phyloP scores from a whole-genome alignment of 176 grass and related monocot genomes.

The Avena atlantica region DNA sequence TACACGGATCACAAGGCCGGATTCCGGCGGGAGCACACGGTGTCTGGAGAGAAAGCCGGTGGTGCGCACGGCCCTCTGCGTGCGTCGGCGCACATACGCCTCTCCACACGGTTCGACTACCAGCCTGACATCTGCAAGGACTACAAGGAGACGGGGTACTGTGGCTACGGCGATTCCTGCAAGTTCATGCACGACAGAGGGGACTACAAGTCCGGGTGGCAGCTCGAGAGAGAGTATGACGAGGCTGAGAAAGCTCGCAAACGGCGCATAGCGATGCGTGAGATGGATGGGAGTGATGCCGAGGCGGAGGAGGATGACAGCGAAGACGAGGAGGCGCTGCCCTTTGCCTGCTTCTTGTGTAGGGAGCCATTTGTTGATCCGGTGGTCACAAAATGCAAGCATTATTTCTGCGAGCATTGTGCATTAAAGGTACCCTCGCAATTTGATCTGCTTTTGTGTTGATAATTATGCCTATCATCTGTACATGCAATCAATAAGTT shows the following conservation, averaged over 20 bases:
- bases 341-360: conserved; percentile 92
- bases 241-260: conserved; percentile 76
- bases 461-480: conserved; percentile 19
- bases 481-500: neutral
- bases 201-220: conserved; percentile 98
- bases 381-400: conserved; percentile 86
- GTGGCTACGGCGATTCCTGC: conserved; percentile 91
- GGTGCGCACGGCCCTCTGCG: conserved; percentile 79
- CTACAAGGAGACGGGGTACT: conserved; percentile 97
- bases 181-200: conserved; percentile 98
- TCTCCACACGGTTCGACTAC: conserved; percentile 83
- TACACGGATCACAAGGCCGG: conserved; percentile 92
- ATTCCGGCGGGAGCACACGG: conserved; percentile 86
- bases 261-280: conserved; percentile 54
- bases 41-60: conserved; percentile 81
- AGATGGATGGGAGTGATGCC: conserved; percentile 47
- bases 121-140: conserved; percentile 97
- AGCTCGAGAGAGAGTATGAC: conserved; percentile 87
- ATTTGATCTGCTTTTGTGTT: neutral
- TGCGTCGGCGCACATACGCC: conserved; percentile 74
- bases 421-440: conserved; percentile 66
- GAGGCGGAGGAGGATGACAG: conserved; percentile 47
- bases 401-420: conserved; percentile 92
- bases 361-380: conserved; percentile 81
- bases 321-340: conserved; percentile 60